Conservation (phyloP, 73 alveolate genomes). For the Tetrahymena malaccensis region DNA sequence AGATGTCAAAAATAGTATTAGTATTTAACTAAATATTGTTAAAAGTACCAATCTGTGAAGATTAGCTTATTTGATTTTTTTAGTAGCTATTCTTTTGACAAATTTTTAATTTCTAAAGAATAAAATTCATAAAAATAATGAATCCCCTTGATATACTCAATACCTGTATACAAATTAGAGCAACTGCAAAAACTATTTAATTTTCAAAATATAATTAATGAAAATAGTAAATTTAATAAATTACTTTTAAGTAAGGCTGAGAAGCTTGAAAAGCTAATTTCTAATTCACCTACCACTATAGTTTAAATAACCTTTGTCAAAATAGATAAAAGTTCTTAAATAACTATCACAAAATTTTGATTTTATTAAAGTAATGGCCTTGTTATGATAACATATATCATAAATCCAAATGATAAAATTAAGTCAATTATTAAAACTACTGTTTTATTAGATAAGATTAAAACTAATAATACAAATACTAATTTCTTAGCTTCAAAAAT, state of each 20-base stretch:
- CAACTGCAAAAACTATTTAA: not conserved
- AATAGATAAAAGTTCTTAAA: not conserved
- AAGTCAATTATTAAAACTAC: not conserved
- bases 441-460: not conserved
- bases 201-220: not conserved
- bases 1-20: not conserved
- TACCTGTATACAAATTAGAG: not conserved
- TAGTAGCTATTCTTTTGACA: not conserved
- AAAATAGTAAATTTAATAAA: not conserved
- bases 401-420: not conserved
- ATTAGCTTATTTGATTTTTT: not conserved
- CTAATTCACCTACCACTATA: not conserved
- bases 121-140: not conserved
- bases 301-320: not conserved
- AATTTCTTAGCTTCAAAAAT: not conserved
- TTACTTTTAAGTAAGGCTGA: not conserved
- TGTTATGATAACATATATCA: not conserved
- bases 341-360: not conserved
- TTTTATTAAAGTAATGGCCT: not conserved
- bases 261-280: not conserved
- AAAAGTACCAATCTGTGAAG: not conserved
- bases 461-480: not conserved
- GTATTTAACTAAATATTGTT: not conserved
- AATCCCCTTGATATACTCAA: not conserved
- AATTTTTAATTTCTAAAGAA: not conserved